A percentile compares a stretch with the other conserved stretches of the same genome.
phyloP scores from a whole-genome alignment of 169 alveolate species.

The Plasmodium vinckei region DNA sequence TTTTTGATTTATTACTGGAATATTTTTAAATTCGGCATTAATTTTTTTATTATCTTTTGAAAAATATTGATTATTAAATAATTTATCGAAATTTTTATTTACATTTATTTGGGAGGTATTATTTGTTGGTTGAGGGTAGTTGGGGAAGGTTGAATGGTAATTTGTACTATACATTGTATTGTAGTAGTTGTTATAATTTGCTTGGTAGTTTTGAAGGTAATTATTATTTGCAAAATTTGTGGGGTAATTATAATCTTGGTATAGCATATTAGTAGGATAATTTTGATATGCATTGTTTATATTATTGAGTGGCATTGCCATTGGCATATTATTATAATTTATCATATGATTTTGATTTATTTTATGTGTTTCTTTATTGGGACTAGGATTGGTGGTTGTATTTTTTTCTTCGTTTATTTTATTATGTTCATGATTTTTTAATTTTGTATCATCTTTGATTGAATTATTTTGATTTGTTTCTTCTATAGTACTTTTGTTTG shows the following conservation, averaged over 20 bases:
- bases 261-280: too few species aligned
- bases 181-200: too few species aligned
- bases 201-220: too few species aligned
- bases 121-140: neutral
- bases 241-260: too few species aligned
- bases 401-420: neutral
- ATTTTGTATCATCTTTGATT: neutral
- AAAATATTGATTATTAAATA: slow-evolving; percentile 16
- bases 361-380: neutral
- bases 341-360: neutral
- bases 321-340: neutral
- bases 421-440: neutral
- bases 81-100: slow-evolving; percentile 6
- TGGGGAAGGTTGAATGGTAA: too few species aligned
- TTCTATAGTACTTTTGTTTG: neutral
- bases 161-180: too few species aligned
- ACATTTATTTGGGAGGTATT: neutral
- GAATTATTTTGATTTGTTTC: neutral
- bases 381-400: neutral
- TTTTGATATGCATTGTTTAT: neutral
- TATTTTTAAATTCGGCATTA: slow-evolving; percentile 27
- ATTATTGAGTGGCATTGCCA: too few species aligned
- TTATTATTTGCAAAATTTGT: too few species aligned
- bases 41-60: slow-evolving; percentile 40
- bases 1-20: slow-evolving; percentile 54